Conservation (phyloP, 2,329 filamentous ascomycete species). For the Diaporthe sp. region DNA sequence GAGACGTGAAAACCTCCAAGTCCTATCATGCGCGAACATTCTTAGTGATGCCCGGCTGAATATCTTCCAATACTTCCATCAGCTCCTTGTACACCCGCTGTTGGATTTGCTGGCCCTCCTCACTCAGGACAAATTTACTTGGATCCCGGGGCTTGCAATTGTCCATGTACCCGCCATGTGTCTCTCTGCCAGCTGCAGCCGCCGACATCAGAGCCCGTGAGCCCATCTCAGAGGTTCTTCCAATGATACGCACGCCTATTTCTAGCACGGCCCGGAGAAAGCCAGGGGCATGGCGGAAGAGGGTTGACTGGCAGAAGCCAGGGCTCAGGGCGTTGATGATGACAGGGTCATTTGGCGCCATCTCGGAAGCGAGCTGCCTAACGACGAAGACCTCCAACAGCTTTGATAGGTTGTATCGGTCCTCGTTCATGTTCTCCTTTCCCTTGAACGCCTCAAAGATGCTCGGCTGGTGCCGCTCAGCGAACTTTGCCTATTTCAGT, state of each 20-base stretch:
- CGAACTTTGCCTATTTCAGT: constrained; percentile 48
- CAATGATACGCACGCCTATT: constrained; percentile 43
- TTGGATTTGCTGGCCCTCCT: constrained; percentile 52
- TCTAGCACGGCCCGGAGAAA: constrained; percentile 9
- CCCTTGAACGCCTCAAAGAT: constrained; percentile 52
- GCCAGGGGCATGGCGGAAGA: constrained; percentile 48
- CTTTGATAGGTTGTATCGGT: constrained; percentile 53
- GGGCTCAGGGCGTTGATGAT: constrained; percentile 55
- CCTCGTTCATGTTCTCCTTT: constrained; percentile 43
- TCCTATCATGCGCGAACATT: constrained; percentile 45
- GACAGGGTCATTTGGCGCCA: constrained; percentile 47
- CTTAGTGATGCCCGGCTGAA: constrained; percentile 54
- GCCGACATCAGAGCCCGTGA: constrained; percentile 54
- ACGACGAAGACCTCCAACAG: constrained; percentile 49
- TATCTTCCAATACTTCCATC: constrained; percentile 55
- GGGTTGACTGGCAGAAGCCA: constrained; percentile 54
- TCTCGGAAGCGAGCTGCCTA: constrained; percentile 50
- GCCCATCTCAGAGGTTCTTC: constrained; percentile 54
- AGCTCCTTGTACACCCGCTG: constrained; percentile 57
- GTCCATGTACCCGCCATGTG: constrained; percentile 57
- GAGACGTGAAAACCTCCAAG: neutral
- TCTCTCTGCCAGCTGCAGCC: constrained; percentile 51
- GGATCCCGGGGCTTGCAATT: constrained; percentile 47
- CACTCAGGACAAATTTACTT: constrained; percentile 50
- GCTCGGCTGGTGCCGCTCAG: constrained; percentile 46